Conservation (phyloP, 805 yeast species). For the Ascoidea rubescens region DNA sequence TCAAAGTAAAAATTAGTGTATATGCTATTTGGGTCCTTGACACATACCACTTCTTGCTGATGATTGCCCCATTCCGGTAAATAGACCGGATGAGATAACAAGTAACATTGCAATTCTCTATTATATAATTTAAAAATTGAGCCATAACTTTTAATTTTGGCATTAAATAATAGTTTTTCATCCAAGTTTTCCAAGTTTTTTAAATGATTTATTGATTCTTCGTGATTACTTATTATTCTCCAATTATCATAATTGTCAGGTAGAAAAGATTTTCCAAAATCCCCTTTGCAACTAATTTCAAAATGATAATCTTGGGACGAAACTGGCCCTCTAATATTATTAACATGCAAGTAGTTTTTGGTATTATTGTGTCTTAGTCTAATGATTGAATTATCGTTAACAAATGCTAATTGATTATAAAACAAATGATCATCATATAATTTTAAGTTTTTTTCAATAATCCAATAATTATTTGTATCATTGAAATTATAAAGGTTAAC, state of each 20-base stretch:
- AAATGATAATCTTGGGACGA: conserved; percentile 82
- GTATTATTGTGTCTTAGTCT: conserved; percentile 62
- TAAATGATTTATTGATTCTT: conserved; percentile 18
- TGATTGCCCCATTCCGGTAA: conserved; percentile 77
- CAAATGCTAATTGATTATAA: conserved; percentile 16
- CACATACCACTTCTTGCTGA: conserved; percentile 84
- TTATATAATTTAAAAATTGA: conserved; percentile 61
- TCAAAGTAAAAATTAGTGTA: conserved; percentile 71
- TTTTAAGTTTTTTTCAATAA: conserved; percentile 34
- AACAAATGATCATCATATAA: conserved; percentile 26
- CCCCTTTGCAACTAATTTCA: conserved; percentile 67
- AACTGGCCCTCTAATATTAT: conserved; percentile 62
- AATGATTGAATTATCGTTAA: conserved; percentile 42
- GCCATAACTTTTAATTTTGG: conserved; percentile 37
- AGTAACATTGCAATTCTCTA: conserved; percentile 48
- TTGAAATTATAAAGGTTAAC: conserved; percentile 56
- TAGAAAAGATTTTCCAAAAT: conserved; percentile 24
- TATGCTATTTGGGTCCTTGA: conserved; percentile 53
- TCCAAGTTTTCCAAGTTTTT: conserved; percentile 20
- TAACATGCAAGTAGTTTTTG: conserved; percentile 54
- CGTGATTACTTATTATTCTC: conserved; percentile 34
- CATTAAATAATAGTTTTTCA: conserved; percentile 18
- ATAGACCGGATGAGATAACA: conserved; percentile 58
- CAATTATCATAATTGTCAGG: conserved; percentile 66
- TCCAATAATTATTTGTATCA: conserved; percentile 57